Conservation (phyloP, 208 protist genomes). For the Trypanosoma conorhini region DNA sequence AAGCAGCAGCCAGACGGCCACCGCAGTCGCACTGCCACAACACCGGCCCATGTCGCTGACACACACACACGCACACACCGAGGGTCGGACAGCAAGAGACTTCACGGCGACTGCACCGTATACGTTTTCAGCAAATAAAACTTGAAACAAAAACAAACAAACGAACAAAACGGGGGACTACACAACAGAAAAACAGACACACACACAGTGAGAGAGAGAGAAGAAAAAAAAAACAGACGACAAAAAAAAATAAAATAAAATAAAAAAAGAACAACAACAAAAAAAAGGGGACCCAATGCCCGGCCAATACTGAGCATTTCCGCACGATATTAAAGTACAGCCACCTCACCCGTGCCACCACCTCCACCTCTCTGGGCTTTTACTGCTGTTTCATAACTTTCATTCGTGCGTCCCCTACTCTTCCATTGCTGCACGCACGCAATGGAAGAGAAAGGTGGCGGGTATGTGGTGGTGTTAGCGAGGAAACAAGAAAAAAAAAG, state of each 20-base stretch:
- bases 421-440: background rate
- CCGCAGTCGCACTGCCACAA: background rate
- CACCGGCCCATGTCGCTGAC: no score
- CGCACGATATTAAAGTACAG: background rate
- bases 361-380: background rate
- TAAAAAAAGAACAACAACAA: slow-evolving; percentile 8
- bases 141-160: no score
- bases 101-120: background rate
- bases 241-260: slow-evolving; percentile 2
- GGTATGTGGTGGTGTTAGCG: background rate
- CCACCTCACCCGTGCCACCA: background rate
- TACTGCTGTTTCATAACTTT: background rate
- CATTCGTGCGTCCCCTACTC: background rate
- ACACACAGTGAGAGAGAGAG: background rate
- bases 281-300: background rate
- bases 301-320: background rate
- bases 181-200: background rate
- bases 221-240: background rate
- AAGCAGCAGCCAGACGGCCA: background rate
- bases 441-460: background rate
- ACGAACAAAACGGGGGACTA: no score
- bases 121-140: no score
- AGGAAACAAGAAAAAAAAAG: slow-evolving; percentile 13
- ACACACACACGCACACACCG: background rate
- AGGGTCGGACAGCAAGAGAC: background rate